Evolutionary conservation across 495 filamentous ascomycete species (phyloP), one percentile per base, ranked within the genome.

Genomic region (Ramalina intermedia): DNA sequence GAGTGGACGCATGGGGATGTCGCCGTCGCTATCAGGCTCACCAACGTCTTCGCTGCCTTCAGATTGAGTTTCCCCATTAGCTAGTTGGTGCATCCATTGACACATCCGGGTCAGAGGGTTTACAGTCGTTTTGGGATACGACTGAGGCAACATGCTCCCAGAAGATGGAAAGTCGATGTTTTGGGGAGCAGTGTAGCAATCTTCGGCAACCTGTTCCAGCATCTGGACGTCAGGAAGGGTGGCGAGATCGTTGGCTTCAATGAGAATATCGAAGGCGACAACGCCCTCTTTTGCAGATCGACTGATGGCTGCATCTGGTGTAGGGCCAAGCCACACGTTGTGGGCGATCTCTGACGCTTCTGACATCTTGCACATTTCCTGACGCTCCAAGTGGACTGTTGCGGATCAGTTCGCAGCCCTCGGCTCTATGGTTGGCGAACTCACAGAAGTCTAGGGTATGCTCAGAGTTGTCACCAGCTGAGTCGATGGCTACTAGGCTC

Each of bases 331-430:
- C 80, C 82, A 98, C 18, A 96, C 85, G 64, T 94, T 95, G 50
- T 72, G 66, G 20, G 84, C 78, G 41, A 96, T 90, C 62, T 94
- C 86, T 2, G 87, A 85, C 11, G 88, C 83, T 51, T 76, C 77
- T 2, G 89, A 88, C 90, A 98, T 95, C 48, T 72, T 71, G 62
- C 80, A 85, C 91, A 98, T 98, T 61, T 98, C 91, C 38, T 78
- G 54, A 43, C 89, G 76, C 63, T 98, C 91, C 66, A 83, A 84
- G 56, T 91, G 81, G 62, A 84, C 80, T 57, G 46, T 1, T 45
- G 42, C 54, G 33, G 33, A 18, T 47, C 14, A 57, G 37, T 16
- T 45, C 13, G 29, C 29, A 8, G 11, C 21, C 29, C 35, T 13
- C 6, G 24, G 7, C 8, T 37, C 13, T 16, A 41, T 24, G 21